Base-by-base conservation (phyloP, 345 rosid species). In the Raphanus sativus region DNA sequence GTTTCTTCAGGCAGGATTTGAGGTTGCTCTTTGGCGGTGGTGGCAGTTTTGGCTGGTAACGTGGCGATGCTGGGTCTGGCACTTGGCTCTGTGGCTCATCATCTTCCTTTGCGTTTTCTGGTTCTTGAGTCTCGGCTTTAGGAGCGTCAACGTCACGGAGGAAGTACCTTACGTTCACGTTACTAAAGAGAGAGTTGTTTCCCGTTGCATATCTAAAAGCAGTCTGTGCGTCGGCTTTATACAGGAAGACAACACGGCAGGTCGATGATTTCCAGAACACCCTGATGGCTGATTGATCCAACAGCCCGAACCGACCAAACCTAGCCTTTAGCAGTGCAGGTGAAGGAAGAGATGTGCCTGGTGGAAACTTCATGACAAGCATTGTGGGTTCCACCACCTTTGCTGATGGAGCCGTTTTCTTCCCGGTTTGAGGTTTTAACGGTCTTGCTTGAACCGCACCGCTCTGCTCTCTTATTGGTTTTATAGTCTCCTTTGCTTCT, bases 351-450 rank as follows among this genome's bases (percentile, higher is more conserved):
- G 94, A 87, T 30, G 94, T 86, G 69, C 81, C 81, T 1, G 91
- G 98, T 78, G 98, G 97, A 70, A 96, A 96, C 80, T 91, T 96
- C 95, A 96, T 91, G 75, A 96, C 93, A 82, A 96, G 89, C 97
- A 96, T 91, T 5, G 99, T 96, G 40, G 97, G 99, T 81, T 91
- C 89, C n/a, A 84, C 86, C 12, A 86, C 89, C 79, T 83, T 89
- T 2, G 82, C 67, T 38, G 77, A 62, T 79, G 86, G 81, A 61
- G 83, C 88, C 40, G 59, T 15, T 82, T 83, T 94, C 83, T 79
- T 91, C 7, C 73, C 79, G n/a, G 75, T 55, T 62, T 67, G 87
- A 65, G 85, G 64, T 81, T 75, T 91, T 29, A 69, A 65, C 40
- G 83, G 58, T 80, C 80, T 92, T 21, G 78, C 36, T 12, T 80